Percentiles rank a stretch among this genome's conserved stretches.
phyloP scores from a whole-genome alignment of 1,139 yeast species.

The Candida sojae region DNA sequence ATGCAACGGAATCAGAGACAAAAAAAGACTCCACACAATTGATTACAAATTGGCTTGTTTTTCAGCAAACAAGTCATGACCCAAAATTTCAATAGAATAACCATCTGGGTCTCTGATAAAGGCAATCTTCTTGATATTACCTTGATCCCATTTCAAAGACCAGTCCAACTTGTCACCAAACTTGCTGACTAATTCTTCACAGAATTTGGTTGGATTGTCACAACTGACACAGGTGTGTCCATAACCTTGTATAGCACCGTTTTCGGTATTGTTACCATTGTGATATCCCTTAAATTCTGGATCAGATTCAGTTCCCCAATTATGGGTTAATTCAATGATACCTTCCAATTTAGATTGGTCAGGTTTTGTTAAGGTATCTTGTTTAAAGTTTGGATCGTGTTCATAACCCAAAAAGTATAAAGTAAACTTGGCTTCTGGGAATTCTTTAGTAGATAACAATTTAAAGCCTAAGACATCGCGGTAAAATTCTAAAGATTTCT shows the following conservation, averaged over 20 bases:
- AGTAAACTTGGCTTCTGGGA: slow-evolving; percentile 74
- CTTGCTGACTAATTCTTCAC: slow-evolving; percentile 49
- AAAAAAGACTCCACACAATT: no score
- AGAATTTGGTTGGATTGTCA: slow-evolving; percentile 59
- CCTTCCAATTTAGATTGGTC: slow-evolving; percentile 56
- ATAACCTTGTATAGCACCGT: slow-evolving; percentile 72
- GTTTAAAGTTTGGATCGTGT: slow-evolving; percentile 36
- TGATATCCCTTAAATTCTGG: slow-evolving; percentile 71
- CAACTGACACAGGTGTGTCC: slow-evolving; percentile 85
- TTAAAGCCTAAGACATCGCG: slow-evolving; percentile 79
- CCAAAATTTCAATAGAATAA: slow-evolving; percentile 74
- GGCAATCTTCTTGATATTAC: slow-evolving; percentile 60
- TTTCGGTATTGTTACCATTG: slow-evolving; percentile 65
- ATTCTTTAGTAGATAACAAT: slow-evolving; percentile 55
- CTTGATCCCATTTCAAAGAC: slow-evolving; percentile 58
- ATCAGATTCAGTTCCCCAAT: slow-evolving; percentile 91
- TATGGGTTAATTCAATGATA: slow-evolving; percentile 85
- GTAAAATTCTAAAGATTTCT: slow-evolving; percentile 74
- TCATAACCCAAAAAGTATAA: slow-evolving; percentile 82
- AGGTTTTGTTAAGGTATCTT: slow-evolving; percentile 30
- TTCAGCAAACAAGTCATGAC: slow-evolving; percentile 20
- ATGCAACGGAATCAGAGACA: no score
- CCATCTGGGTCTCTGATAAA: slow-evolving; percentile 92
- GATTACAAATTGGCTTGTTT: slow-evolving; percentile 2
- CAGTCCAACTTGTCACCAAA: slow-evolving; percentile 36